Evolutionary conservation across 2,329 filamentous ascomycete genomes (phyloP).

Genomic region (Blastomyces gilchristii): DNA sequence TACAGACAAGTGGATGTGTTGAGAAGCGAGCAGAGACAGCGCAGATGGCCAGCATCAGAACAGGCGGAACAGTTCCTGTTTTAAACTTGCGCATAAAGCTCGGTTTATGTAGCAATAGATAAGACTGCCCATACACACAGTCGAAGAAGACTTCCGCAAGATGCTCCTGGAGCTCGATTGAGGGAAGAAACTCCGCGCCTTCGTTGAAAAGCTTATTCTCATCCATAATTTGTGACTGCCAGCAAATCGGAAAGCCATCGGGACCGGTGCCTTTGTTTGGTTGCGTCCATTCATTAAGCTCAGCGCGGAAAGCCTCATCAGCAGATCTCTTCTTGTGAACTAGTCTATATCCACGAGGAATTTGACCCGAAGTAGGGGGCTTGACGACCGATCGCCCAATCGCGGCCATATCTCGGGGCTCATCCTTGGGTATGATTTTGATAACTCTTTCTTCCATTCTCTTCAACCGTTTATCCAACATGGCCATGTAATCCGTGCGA

Average conservation of each 20-base stretch:
- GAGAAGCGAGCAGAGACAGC: conserved; percentile 94
- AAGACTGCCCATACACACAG: conserved; percentile 88
- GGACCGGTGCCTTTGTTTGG: conserved; percentile 41
- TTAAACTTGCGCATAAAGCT: conserved; percentile 83
- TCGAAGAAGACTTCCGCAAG: conserved; percentile 93
- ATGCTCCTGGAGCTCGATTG: conserved; percentile 83
- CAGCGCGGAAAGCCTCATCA: conserved; percentile 76
- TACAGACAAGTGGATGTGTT: conserved; percentile 68
- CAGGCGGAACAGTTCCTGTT: conserved; percentile 70
- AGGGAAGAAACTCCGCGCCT: conserved; percentile 69
- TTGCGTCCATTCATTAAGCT: conserved; percentile 71
- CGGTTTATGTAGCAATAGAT: conserved; percentile 88
- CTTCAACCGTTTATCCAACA: conserved; percentile 91
- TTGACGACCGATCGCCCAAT: conserved; percentile 78
- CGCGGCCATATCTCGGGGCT: conserved; percentile 55
- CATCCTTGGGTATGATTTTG: conserved; percentile 83
- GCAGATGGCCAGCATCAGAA: conserved; percentile 86
- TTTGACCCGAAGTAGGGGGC: conserved; percentile 55
- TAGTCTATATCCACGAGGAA: conserved; percentile 41
- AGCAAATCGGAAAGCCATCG: conserved; percentile 43
- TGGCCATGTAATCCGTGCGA: conserved; percentile 96
- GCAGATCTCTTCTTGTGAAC: conserved; percentile 66
- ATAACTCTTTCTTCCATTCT: conserved; percentile 97
- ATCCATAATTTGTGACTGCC: conserved; percentile 55
- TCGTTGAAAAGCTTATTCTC: conserved; percentile 71